Percentiles rank a stretch among this genome's conserved stretches.
Conservation (phyloP, 345 rosid species). For the Xanthoceras sorbifolium region DNA sequence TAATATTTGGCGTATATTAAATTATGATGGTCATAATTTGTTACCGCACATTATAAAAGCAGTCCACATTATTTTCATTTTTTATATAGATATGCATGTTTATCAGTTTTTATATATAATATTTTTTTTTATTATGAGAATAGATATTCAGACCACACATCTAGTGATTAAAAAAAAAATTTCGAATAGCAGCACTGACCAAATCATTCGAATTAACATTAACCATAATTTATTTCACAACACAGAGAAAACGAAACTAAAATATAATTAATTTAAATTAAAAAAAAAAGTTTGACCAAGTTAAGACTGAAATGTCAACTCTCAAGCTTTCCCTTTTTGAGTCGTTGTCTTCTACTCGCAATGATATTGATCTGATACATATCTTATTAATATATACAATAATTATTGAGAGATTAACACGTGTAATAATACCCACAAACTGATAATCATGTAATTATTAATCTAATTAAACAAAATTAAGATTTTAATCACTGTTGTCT, state of each 20-base stretch:
- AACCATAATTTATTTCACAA: neutral
- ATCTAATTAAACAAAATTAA: neutral
- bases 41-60: too few species aligned
- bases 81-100: too few species aligned
- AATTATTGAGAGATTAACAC: neutral
- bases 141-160: too few species aligned
- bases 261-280: neutral
- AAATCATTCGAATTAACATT: neutral
- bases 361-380: neutral
- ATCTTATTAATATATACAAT: neutral
- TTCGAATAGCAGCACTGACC: too few species aligned
- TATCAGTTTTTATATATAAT: too few species aligned
- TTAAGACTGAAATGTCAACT: neutral
- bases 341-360: neutral
- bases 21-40: too few species aligned
- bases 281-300: slow-evolving; percentile 12
- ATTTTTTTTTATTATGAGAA: too few species aligned
- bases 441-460: neutral
- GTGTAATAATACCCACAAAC: neutral
- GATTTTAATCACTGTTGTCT: neutral
- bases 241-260: neutral
- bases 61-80: too few species aligned
- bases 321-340: neutral
- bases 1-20: too few species aligned
- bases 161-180: too few species aligned